Base-by-base conservation (phyloP, 176 grass and related monocot species). In the Bromus sterilis region DNA sequence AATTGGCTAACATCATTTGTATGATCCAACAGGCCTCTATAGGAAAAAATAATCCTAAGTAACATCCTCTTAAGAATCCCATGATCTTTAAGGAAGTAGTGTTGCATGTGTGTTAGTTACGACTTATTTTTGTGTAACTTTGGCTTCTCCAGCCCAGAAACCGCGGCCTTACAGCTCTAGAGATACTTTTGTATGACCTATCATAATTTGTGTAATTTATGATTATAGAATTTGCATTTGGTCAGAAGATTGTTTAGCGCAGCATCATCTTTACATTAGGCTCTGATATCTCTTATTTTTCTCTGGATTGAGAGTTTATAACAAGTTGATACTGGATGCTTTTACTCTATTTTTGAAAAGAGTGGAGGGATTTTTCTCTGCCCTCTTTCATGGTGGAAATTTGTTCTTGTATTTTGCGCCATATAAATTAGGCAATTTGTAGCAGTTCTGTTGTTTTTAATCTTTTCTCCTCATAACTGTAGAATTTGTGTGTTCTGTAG, bases 401-500 rank as follows among this genome's bases (percentile, higher is more conserved):
- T 28, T 69, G 53, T 83, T 78, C 33, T 56, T 83, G 29, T 59
- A 44, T 80, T 46, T 36, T 64, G 16, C 35, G 28, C 21, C 3
- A 61, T 41, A 40, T 77, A 24, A 35, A 72, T 51, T 49, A 23
- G 28, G 57, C 31, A 64, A 39, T 83, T 56, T 81, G 3, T 73
- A 23, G 40, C 18, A 9, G 33, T 76, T 89, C 13, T 77, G 18
- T 71, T 81, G 21, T 66, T 84, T 5, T 71, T 74, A 87, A 51
- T 1, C 20, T 25, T 9, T 32, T 83, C 23, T 78, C 63, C 12
- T 67, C 7, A 25, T 59, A 69, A 76, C 14, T 30, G 9, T 67
- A 30, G 3, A 46, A 82, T 84, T 74, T 83, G 23, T 69, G 11
- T 48, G 46, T 49, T 49, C 20, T 81, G 79, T 89, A 98, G 93